Conservation (phyloP, 2,329 filamentous ascomycete species). For the Paraconiothyrium brasiliense region DNA sequence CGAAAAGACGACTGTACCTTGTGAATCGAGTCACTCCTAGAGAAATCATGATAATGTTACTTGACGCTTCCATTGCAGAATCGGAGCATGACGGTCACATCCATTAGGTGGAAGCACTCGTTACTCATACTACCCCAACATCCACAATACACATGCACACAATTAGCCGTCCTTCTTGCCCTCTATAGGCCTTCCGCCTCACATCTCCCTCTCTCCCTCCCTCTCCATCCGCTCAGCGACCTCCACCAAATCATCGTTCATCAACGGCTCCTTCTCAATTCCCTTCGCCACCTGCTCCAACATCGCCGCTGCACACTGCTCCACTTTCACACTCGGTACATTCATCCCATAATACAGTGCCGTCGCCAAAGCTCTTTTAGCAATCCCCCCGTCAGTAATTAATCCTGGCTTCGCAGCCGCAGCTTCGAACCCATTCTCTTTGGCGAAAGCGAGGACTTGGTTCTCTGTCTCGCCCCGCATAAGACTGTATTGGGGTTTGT, state of each 20-base stretch:
- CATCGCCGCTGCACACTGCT: constrained; percentile 55
- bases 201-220: not conserved
- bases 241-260: constrained; percentile 53
- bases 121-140: not conserved
- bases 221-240: constrained; percentile 2
- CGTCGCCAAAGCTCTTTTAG: constrained; percentile 28
- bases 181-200: not conserved
- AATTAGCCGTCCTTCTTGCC: not conserved
- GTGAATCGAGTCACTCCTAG: not conserved
- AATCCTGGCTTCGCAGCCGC: constrained; percentile 56
- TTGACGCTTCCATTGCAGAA: not conserved
- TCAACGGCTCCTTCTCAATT: constrained; percentile 58
- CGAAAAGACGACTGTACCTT: not conserved
- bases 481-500: constrained; percentile 53
- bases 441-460: constrained; percentile 54
- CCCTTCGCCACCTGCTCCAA: constrained; percentile 58
- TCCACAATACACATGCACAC: not conserved
- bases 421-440: constrained; percentile 52
- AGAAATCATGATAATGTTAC: not conserved
- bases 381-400: constrained; percentile 46
- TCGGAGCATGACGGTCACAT: not conserved
- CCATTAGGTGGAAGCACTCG: not conserved
- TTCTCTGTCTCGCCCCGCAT: constrained; percentile 62
- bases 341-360: constrained; percentile 29
- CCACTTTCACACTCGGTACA: constrained; percentile 48